These are phyloP conservation scores for Aspergillus pseudotamarii DNA, from an alignment of 2,329 filamentous ascomycete genomes.

Conservation along the genomic window DNA sequence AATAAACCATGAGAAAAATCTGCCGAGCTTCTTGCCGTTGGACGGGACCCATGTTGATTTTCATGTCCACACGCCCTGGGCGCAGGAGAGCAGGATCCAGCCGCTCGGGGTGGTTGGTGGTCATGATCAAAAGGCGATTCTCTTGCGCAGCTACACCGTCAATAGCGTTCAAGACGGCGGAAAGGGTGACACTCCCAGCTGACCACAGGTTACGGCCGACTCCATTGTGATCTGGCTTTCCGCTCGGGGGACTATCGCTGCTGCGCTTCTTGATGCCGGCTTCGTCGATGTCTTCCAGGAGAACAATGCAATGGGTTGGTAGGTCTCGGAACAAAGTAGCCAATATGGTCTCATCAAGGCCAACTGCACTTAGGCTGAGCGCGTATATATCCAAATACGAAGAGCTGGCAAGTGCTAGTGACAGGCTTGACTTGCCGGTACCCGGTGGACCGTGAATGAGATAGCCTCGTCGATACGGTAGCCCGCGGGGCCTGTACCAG, in stretches of 20 bases:
- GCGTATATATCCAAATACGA: no score
- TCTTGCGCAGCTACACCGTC: conserved; percentile 80
- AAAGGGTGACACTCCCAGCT: conserved; percentile 63
- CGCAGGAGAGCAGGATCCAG: conserved; percentile 74
- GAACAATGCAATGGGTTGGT: neutral
- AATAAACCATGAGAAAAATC: conserved; percentile 8
- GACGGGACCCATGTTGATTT: conserved; percentile 54
- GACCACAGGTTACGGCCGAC: conserved; percentile 21
- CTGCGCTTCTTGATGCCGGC: conserved; percentile 49
- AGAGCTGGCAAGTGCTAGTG: no score
- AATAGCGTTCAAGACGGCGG: conserved; percentile 78
- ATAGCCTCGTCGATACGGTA: conserved; percentile 76
- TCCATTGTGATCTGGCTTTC: conserved; percentile 6
- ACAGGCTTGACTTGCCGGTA: conserved; percentile 71
- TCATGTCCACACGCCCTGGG: conserved; percentile 72
- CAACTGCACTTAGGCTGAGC: neutral
- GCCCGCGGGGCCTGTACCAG: conserved; percentile 76
- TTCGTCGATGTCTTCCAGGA: conserved; percentile 70
- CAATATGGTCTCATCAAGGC: neutral
- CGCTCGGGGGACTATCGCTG: conserved; percentile 9
- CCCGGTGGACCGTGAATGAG: conserved; percentile 76
- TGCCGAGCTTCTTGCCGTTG: neutral
- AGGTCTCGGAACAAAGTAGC: neutral
- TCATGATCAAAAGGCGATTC: conserved; percentile 81
- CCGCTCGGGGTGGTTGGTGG: conserved; percentile 73